Conservation (phyloP, 2,329 filamentous ascomycete genomes). For the Hymenoscyphus salicellus region DNA sequence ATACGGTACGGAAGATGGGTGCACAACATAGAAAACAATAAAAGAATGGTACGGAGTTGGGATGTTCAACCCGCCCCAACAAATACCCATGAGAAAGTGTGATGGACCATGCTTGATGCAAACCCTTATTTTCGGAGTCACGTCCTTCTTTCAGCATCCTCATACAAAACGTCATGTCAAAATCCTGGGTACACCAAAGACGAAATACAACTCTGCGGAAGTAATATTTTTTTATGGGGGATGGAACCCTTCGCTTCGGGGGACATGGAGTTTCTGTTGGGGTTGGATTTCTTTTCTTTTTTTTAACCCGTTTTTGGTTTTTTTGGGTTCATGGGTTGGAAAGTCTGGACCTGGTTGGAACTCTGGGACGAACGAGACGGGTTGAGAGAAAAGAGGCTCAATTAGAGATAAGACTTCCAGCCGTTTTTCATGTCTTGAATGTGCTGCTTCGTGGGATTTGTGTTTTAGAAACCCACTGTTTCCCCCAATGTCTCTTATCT, state of each 20-base stretch:
- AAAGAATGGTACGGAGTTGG: not conserved
- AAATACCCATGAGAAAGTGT: not conserved
- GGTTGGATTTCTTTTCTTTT: no score
- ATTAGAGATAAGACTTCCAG: not conserved
- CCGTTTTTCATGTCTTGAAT: not conserved
- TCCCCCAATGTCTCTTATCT: not conserved
- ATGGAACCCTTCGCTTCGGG: not conserved
- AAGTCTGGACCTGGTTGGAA: no score
- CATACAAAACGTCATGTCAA: not conserved
- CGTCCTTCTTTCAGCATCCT: not conserved
- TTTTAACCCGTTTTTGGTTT: no score
- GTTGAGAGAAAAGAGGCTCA: not conserved
- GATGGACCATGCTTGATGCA: not conserved
- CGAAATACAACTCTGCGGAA: not conserved
- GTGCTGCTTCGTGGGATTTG: not conserved
- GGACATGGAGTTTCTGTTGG: not conserved
- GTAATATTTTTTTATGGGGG: not conserved
- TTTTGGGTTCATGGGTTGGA: not conserved
- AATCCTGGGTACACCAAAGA: not conserved
- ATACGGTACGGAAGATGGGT: no score
- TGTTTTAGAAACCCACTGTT: not conserved
- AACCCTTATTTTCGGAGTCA: not conserved
- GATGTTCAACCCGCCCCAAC: not conserved
- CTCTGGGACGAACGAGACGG: not conserved
- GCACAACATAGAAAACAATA: not conserved